Evolutionary conservation across 2,329 filamentous ascomycete genomes (phyloP).

Genomic region (Cladosporium sp.): DNA sequence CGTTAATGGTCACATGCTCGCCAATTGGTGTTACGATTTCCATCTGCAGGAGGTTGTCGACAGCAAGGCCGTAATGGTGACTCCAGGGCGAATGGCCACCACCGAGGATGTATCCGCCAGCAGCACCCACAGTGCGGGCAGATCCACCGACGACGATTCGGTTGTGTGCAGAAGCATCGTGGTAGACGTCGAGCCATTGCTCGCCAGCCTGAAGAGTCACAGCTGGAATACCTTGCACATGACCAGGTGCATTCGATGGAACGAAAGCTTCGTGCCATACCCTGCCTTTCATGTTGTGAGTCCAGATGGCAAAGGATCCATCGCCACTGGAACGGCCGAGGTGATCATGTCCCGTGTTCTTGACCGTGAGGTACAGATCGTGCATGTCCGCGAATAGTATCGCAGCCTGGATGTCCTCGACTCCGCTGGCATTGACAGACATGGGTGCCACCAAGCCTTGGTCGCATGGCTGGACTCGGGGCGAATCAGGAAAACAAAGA

Average conservation of each 20-base stretch:
- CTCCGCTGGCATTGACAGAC: not conserved
- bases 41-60: constrained; percentile 24
- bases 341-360: constrained; percentile 27
- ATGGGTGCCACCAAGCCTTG: constrained; percentile 1
- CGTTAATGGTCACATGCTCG: constrained; percentile 16
- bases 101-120: constrained; percentile 23
- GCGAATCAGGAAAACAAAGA: not conserved
- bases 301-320: constrained; percentile 23
- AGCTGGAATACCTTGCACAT: constrained; percentile 11
- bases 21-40: constrained; percentile 23
- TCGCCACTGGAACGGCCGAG: constrained; percentile 19
- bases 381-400: constrained; percentile 21
- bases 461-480: not conserved
- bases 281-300: constrained; percentile 16
- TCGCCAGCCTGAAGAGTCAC: constrained; percentile 22
- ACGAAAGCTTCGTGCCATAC: not conserved
- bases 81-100: constrained; percentile 23
- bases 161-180: constrained; percentile 18
- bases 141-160: constrained; percentile 22
- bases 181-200: constrained; percentile 19
- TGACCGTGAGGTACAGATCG: constrained; percentile 23
- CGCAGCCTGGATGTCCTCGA: constrained; percentile 20
- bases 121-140: constrained; percentile 22
- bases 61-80: constrained; percentile 23
- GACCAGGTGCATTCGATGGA: constrained; percentile 8